These are phyloP conservation scores for Trichoderma endophyticum DNA, from an alignment of 2,329 filamentous ascomycete species.

Conservation along the genomic window DNA sequence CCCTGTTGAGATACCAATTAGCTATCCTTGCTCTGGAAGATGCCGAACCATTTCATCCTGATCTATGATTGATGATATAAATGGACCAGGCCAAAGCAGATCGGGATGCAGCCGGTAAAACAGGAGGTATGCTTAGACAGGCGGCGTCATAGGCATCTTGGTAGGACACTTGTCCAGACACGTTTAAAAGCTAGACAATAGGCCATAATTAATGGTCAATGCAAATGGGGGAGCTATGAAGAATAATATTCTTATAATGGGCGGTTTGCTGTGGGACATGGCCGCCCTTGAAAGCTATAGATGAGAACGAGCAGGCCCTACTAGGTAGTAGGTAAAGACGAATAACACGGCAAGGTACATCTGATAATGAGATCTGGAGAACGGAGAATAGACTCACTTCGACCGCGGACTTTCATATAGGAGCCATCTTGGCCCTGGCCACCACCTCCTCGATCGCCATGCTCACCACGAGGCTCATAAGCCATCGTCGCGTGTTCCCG, in stretches of 20 bases:
- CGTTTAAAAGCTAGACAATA: background rate
- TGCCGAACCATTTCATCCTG: too few species aligned
- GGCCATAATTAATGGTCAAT: background rate
- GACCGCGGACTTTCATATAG: constrained; percentile 49
- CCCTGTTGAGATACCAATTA: constrained; percentile 47
- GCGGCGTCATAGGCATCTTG: background rate
- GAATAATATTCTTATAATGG: background rate
- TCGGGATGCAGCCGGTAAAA: background rate
- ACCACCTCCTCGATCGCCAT: constrained; percentile 40
- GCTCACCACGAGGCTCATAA: constrained; percentile 53
- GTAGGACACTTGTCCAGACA: background rate
- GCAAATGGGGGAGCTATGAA: background rate
- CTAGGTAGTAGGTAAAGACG: background rate
- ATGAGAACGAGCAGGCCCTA: background rate
- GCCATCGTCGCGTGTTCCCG: constrained; percentile 41
- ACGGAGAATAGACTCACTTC: constrained; percentile 42
- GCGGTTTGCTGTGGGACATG: background rate
- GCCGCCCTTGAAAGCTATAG: background rate
- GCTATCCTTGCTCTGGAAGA: background rate
- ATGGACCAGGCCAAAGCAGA: background rate
- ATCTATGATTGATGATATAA: background rate
- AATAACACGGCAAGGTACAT: background rate
- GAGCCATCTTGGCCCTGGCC: constrained; percentile 41
- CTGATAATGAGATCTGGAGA: background rate
- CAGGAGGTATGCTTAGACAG: background rate